phyloP scores from a whole-genome alignment of 331 rosid genomes.

The Saraca asoca region DNA sequence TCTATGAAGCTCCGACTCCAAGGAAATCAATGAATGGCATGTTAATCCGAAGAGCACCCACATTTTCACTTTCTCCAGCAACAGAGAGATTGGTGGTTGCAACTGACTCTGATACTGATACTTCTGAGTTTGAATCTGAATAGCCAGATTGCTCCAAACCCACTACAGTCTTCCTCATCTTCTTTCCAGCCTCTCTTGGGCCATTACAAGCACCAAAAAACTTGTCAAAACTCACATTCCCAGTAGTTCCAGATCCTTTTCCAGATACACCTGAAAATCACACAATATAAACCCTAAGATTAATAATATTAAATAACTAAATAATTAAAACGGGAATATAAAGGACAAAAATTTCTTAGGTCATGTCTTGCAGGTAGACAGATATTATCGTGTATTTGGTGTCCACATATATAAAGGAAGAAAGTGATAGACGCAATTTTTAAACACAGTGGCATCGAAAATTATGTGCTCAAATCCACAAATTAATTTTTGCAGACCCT shows the following conservation, averaged over 20 bases:
- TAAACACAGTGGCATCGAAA: too few species aligned
- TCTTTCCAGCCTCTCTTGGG: conserved; percentile 10
- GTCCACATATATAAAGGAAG: too few species aligned
- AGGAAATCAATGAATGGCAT: conserved; percentile 76
- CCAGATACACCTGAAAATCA: conserved; percentile 39
- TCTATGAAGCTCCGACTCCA: conserved; percentile 63
- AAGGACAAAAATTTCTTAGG: too few species aligned
- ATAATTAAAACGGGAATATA: background rate
- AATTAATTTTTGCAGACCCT: too few species aligned
- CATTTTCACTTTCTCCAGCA: conserved; percentile 41
- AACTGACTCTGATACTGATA: conserved; percentile 68
- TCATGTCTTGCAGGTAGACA: too few species aligned
- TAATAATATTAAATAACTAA: background rate
- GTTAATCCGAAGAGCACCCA: conserved; percentile 29
- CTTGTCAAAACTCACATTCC: conserved; percentile 37
- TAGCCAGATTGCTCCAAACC: conserved; percentile 56
- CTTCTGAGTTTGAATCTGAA: conserved; percentile 72
- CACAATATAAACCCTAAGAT: background rate
- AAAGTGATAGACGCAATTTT: too few species aligned
- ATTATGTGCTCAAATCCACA: too few species aligned
- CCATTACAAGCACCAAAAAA: conserved; percentile 31
- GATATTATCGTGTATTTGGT: too few species aligned
- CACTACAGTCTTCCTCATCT: conserved; percentile 18
- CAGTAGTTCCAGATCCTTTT: conserved; percentile 8
- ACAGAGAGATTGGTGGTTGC: conserved; percentile 48